These are phyloP conservation scores for Aspergillus sp. DNA, from an alignment of 2,329 filamentous ascomycete genomes.

Conservation along the genomic window DNA sequence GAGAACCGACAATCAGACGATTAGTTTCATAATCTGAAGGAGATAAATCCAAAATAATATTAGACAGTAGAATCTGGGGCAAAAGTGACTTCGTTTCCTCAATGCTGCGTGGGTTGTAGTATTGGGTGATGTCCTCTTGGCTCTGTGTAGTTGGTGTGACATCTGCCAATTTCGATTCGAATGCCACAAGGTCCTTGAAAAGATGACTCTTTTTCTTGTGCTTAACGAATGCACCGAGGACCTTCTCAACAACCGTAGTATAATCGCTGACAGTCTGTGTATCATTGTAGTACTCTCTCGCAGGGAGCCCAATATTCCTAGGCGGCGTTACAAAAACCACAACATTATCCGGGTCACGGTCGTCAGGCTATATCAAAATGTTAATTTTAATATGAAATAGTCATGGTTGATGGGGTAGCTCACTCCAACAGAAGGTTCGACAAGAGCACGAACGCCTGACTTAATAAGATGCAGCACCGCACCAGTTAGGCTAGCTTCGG, in stretches of 20 bases:
- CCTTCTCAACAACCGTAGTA: constrained; percentile 43
- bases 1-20: constrained; percentile 59
- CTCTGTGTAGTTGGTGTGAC: constrained; percentile 60
- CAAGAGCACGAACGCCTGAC: constrained; percentile 36
- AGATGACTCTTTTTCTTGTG: constrained; percentile 25
- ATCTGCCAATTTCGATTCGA: constrained; percentile 62
- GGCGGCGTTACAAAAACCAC: constrained; percentile 49
- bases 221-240: constrained; percentile 42
- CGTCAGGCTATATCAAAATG: constrained; percentile 41
- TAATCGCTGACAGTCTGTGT: constrained; percentile 55
- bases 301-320: constrained; percentile 57
- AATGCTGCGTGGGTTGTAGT: constrained; percentile 64
- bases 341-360: constrained; percentile 56
- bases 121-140: constrained; percentile 63
- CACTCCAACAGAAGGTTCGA: constrained; percentile 34
- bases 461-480: constrained; percentile 38
- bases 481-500: constrained; percentile 32
- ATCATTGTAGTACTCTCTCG: constrained; percentile 62
- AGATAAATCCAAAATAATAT: constrained; percentile 53
- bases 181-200: constrained; percentile 49
- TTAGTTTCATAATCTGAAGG: constrained; percentile 53
- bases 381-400: not conserved
- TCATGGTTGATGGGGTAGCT: constrained; percentile 10
- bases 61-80: constrained; percentile 56
- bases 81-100: constrained; percentile 55